phyloP scores from a whole-genome alignment of 495 filamentous ascomycete genomes.

The Elaphomyces granulatus region DNA sequence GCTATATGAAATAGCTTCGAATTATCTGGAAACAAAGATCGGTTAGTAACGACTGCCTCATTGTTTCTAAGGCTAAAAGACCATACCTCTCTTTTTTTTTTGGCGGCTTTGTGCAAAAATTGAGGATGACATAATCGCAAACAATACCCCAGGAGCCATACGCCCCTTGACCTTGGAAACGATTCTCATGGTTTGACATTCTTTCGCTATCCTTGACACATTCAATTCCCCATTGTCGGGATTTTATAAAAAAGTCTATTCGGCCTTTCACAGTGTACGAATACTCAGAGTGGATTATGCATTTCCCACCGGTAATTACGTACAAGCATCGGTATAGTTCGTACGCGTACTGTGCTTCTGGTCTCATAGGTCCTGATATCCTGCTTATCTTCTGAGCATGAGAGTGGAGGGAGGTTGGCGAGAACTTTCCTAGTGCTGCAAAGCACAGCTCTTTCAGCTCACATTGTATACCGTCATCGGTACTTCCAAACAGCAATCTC shows the following conservation, averaged over 20 bases:
- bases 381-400: neutral
- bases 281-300: neutral
- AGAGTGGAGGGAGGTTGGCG: neutral
- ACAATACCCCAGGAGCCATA: neutral
- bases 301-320: neutral
- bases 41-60: too few relatives aligned
- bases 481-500: neutral
- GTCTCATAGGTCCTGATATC: neutral
- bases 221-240: conserved; percentile 7
- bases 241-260: conserved; percentile 1
- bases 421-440: neutral
- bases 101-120: neutral
- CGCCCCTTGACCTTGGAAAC: conserved; percentile 1
- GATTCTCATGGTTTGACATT: neutral
- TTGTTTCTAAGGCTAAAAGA: too few relatives aligned
- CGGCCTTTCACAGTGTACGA: neutral
- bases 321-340: neutral
- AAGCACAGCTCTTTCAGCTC: neutral
- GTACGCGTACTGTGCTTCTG: neutral
- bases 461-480: neutral
- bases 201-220: conserved; percentile 5
- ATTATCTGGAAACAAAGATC: too few relatives aligned
- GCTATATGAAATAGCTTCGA: neutral
- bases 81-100: neutral
- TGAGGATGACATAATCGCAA: neutral